Conservation (phyloP, 176 grass and related monocot genomes). For the Triticum monococcum region DNA sequence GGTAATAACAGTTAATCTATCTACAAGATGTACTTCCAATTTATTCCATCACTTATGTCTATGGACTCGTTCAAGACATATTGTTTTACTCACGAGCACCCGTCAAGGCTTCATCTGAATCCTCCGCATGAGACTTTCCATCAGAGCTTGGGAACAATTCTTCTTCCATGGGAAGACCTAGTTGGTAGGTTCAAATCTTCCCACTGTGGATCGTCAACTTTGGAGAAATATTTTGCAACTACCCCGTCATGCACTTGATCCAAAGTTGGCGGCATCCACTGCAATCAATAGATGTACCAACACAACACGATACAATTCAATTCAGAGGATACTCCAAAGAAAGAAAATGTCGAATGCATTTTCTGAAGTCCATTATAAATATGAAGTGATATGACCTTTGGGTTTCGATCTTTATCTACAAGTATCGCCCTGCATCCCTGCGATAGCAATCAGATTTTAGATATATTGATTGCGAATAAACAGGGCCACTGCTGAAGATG, state of each 20-base stretch:
- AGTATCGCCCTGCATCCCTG: slow-evolving; percentile 95
- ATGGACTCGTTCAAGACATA: not conserved
- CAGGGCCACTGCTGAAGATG: not conserved
- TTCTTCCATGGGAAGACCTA: slow-evolving; percentile 26
- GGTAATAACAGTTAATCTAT: not conserved
- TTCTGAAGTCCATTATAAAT: not conserved
- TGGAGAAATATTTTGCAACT: slow-evolving; percentile 67
- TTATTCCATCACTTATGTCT: slow-evolving; percentile 15
- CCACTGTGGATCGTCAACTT: slow-evolving; percentile 69
- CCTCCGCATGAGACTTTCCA: not conserved
- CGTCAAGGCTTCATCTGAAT: not conserved
- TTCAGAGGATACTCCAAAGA: not conserved
- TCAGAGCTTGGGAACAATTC: slow-evolving; percentile 68
- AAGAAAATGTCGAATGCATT: not conserved
- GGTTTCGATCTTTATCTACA: slow-evolving; percentile 82
- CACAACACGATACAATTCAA: not conserved
- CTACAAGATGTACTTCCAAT: not conserved
- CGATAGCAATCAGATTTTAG: slow-evolving; percentile 25
- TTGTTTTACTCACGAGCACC: not conserved
- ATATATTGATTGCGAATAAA: not conserved
- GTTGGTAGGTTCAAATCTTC: slow-evolving; percentile 68
- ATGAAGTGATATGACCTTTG: slow-evolving; percentile 57
- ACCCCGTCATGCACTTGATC: slow-evolving; percentile 58
- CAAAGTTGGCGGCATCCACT: slow-evolving; percentile 83
- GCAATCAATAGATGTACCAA: slow-evolving; percentile 29